Evolutionary conservation across 2,329 filamentous ascomycete genomes (phyloP), one percentile per base, ranked within the genome.

Genomic region (Tolypocladium inflatum): DNA sequence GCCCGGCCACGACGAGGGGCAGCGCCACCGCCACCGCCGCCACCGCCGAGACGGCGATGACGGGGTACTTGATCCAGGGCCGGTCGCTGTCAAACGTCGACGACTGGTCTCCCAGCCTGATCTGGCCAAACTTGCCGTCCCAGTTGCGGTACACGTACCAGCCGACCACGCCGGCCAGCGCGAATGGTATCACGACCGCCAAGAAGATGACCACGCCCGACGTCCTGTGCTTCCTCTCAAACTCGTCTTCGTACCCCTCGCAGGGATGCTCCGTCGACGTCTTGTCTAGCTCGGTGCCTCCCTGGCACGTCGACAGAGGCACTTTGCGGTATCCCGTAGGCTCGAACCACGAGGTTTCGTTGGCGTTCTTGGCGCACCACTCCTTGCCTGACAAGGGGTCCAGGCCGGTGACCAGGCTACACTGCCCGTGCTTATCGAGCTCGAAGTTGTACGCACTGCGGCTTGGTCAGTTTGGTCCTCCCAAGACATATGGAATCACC

Each of bases 391-490:
- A 74, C 15, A 80, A 67, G 15, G 89, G 86, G 11, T 81, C 63
- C 45, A 91, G 82, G 17, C 93, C 93, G 0, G 81, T 72, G 1
- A 97, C 91, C 15, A 95, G 83, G 6, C 73, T 73, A 74, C 94
- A 99, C 61, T 88, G 84, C 54, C 88, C 88, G 67, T 92, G 89
- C 35, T 76, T 80, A 71, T 89, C 84, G 53, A 89, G 84, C 70
- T 97, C 87, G 72, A 84, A 99, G 73, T 99, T 99, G 80, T 91
- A 99, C 70, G 95, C 93, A 74, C 90, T 94, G 63, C 35, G 10
- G 38, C 8, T 55, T 26, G 13, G 57, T 55, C 19, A 54, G 56
- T 26, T 37, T 37, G 10, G 30, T 26, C 3, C 19, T 21, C 19
- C 8, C 10, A 30, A 26, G 19, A 10, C 19, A 42, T 17, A 13